phyloP scores from a whole-genome alignment of 805 yeast genomes.

The Spathaspora gorwiae region DNA sequence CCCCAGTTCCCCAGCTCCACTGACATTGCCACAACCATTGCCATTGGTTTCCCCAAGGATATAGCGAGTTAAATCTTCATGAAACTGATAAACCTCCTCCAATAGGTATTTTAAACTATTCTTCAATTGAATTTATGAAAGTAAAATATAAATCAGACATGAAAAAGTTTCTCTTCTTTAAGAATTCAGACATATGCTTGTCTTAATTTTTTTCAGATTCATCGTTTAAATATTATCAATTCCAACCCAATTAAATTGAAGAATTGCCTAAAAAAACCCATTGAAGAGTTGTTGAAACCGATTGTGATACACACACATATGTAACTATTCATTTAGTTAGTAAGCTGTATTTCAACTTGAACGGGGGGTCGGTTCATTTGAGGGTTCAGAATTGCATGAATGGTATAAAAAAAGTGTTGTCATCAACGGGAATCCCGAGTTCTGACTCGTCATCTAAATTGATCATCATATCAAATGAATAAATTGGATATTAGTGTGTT shows the following conservation, averaged over 20 bases:
- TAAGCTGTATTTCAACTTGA: too few species aligned
- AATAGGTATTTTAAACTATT: conserved; percentile 9
- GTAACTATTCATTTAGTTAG: too few species aligned
- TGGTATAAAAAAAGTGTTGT: conserved; percentile 72
- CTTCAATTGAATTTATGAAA: conserved; percentile 14
- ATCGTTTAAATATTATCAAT: conserved; percentile 40
- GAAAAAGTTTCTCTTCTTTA: conserved; percentile 56
- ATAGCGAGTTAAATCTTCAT: too few species aligned
- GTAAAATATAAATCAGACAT: conserved; percentile 33
- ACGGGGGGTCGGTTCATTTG: not conserved
- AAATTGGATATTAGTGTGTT: not conserved
- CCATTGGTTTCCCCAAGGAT: too few species aligned
- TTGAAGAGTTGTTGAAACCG: too few species aligned
- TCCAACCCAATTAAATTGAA: not conserved
- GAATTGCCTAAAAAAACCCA: not conserved
- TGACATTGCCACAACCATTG: too few species aligned
- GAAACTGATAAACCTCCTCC: not conserved
- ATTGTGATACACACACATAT: too few species aligned
- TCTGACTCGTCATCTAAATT: conserved; percentile 98
- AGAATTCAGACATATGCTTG: conserved; percentile 98
- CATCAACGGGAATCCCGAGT: conserved; percentile 92
- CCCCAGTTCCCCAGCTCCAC: too few species aligned
- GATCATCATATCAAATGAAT: conserved; percentile 41
- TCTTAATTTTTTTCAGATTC: conserved; percentile 66
- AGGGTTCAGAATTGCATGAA: conserved; percentile 82